Evolutionary conservation across 768 basidiomycete genomes (phyloP), one percentile per base, ranked within the genome.

Genomic region (Dacryopinax primogenitus): DNA sequence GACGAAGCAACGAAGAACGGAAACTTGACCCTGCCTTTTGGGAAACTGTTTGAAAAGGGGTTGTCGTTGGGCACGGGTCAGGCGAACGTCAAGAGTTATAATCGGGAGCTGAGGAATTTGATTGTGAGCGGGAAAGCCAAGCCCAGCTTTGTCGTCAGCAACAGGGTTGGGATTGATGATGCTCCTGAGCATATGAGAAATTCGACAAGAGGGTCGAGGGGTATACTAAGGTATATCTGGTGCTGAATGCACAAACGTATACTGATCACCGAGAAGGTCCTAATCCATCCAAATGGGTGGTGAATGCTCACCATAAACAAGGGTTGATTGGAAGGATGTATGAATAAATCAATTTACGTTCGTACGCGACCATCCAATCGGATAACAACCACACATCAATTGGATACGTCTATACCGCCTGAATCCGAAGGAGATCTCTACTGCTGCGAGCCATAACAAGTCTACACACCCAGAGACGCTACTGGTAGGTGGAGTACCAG

Each of bases 31-130:
- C 33, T 44, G 71, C 67, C 36, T 33, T 37, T 28, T 30, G 23
- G 65, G 47, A 79, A 80, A 69, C 69, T 82, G 9, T 83, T 83
- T 70, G 82, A 83, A 74, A 83, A 83, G 67, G 82, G 81, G 0
- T 71, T 83, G n/a, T 76, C 75, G 1, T 62, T 83, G 30, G 82
- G 80, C 6, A 82, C 82, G 9, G 81, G 82, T 0, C 81, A 82
- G 72, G 82, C 81, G 71, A 83, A 83, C 66, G 81, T 81, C 67
- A 82, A 82, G 77, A 68, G 78, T 23, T 82, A 82, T 68, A 83
- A 83, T 67, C 77, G 81, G 33, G 81, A 82, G 69, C 73, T 83
- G 13, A 76, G 82, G 30, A 82, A 83, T 70, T 70, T 83, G 23
- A 83, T 83, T 72, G 79, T 83, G 51, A 69, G 80, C 1, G 81